phyloP scores from a whole-genome alignment of 805 yeast species.

The Kurtzmaniella cleridarum region DNA sequence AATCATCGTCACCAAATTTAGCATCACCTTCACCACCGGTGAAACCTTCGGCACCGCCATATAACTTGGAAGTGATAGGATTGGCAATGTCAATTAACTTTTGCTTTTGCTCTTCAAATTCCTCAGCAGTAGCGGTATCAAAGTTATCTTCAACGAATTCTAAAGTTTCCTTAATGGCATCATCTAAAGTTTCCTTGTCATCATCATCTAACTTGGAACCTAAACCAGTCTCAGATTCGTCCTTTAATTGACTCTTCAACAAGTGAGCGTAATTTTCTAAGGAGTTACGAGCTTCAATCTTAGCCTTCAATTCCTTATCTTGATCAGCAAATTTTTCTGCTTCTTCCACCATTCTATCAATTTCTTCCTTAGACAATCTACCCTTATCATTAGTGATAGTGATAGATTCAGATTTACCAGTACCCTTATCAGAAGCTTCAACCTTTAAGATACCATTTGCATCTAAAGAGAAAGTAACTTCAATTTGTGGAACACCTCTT shows the following conservation, averaged over 20 bases:
- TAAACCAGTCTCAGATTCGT: slow-evolving; percentile 39
- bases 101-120: slow-evolving; percentile 84
- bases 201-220: slow-evolving; percentile 82
- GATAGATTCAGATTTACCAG: slow-evolving; percentile 97
- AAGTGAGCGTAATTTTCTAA: slow-evolving; percentile 42
- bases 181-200: slow-evolving; percentile 82
- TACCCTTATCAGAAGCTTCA: slow-evolving; percentile 96
- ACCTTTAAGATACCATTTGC: slow-evolving; percentile 99
- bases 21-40: slow-evolving; percentile 36
- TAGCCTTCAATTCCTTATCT: slow-evolving; percentile 41
- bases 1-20: slow-evolving; percentile 38
- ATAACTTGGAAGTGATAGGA: slow-evolving; percentile 86
- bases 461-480: slow-evolving; percentile 98
- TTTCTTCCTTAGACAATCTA: slow-evolving; percentile 93
- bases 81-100: slow-evolving; percentile 74
- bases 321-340: slow-evolving; percentile 78
- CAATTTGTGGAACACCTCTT: slow-evolving; percentile 99
- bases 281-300: slow-evolving; percentile 39
- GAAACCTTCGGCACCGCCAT: slow-evolving; percentile 47
- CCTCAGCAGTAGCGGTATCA: slow-evolving; percentile 86
- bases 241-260: slow-evolving; percentile 37
- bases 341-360: slow-evolving; percentile 97
- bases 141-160: slow-evolving; percentile 82
- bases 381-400: slow-evolving; percentile 99
- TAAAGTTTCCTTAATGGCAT: slow-evolving; percentile 80